Evolutionary conservation across 176 grass and related monocot species (phyloP), one percentile per base, ranked within the genome.

Genomic region (Olyra latifolia): DNA sequence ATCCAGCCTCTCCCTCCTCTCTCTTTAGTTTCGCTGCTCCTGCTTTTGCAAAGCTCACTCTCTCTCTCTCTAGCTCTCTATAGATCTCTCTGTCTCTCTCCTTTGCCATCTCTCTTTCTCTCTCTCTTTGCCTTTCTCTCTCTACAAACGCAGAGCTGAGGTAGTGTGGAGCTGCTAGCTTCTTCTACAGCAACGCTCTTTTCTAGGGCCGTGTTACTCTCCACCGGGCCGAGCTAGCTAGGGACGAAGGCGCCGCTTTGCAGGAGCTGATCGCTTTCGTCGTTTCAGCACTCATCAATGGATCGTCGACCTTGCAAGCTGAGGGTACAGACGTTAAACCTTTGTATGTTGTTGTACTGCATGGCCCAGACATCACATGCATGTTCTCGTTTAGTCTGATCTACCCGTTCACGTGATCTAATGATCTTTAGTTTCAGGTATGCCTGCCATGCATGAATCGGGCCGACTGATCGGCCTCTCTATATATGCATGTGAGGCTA

Each of bases 181-280:
- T 0, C 70, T 75, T 75, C 70, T 23, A 44, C 23, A 20, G 13
- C 7, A 29, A 11, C 23, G n/a, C 55, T 47, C 20, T 80, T 80
- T 82, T 38, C 63, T 45, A 50, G 62, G 76, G 74, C 12, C 16
- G 10, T 50, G 71, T 74, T 4, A 35, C 32, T 35, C 71, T 52
- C 63, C 72, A 62, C 54, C 10, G 46, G 29, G 29, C 27, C 29
- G 22, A 39, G 42, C 42, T 61, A 39, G 42, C 42, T 61, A 29
- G 67, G 66, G 40, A 47, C 49, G 80, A 47, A 72, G 43, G 41
- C 8, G 74, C 49, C 30, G 75, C 86, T 88, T 83, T 88, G 67
- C 67, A 79, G 74, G 65, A 79, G 59, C 68, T 79, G 58, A 47
- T 77, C 58, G 19, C 74, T 74, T 78, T 78, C 78, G 22, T 77